Evolutionary conservation across 495 filamentous ascomycete species (phyloP).

Genomic region (Letharia columbiana): DNA sequence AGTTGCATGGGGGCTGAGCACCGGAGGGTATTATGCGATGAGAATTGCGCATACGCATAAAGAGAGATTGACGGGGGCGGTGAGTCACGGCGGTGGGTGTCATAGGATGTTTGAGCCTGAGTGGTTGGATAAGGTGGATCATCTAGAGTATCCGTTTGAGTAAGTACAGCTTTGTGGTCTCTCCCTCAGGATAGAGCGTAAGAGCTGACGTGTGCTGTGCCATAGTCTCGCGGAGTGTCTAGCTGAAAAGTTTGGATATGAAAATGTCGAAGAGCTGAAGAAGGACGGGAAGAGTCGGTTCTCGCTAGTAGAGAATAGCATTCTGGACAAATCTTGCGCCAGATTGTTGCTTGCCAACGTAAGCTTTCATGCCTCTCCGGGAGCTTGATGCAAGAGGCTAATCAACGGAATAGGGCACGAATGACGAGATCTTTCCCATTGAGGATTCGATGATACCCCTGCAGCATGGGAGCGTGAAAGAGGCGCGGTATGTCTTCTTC

Average conservation of each 20-base stretch:
- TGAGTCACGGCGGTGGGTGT: slow-evolving; percentile 62
- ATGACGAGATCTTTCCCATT: slow-evolving; percentile 68
- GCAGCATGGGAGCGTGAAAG: slow-evolving; percentile 65
- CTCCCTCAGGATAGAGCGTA: neutral
- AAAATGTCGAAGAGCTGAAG: slow-evolving; percentile 50
- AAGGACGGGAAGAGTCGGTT: slow-evolving; percentile 57
- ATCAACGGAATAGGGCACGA: slow-evolving; percentile 35
- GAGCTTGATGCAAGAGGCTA: neutral
- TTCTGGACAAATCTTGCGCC: slow-evolving; percentile 53
- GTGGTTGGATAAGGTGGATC: slow-evolving; percentile 60
- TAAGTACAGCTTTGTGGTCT: slow-evolving; percentile 29
- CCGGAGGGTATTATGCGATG: slow-evolving; percentile 70
- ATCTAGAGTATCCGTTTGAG: slow-evolving; percentile 72
- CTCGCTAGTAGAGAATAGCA: slow-evolving; percentile 62
- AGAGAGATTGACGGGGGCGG: slow-evolving; percentile 46
- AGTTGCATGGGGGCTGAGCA: slow-evolving; percentile 62
- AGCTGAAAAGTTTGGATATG: slow-evolving; percentile 63
- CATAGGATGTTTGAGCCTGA: slow-evolving; percentile 59
- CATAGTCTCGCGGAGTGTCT: slow-evolving; percentile 52
- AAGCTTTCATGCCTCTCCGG: slow-evolving; percentile 16
- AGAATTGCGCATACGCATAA: slow-evolving; percentile 64
- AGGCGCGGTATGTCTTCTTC: slow-evolving; percentile 39
- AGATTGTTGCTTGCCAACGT: slow-evolving; percentile 62
- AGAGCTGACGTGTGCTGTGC: neutral
- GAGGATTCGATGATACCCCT: slow-evolving; percentile 63